Conservation (phyloP, 108 stramenopile genomes). For the Cyclostephanos tholiformis region DNA sequence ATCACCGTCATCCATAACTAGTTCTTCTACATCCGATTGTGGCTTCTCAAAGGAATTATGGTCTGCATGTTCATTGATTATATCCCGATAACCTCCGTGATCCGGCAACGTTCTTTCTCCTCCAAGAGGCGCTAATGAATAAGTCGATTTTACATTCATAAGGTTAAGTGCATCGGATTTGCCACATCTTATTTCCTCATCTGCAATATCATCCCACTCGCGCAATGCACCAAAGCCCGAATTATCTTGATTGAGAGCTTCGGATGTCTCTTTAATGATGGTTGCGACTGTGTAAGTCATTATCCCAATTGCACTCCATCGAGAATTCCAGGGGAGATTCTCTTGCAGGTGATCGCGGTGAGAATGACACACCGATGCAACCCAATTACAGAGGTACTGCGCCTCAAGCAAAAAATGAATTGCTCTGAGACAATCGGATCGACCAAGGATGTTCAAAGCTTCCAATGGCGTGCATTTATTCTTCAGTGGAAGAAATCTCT, state of each 20-base stretch:
- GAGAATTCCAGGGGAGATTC: constrained; percentile 51
- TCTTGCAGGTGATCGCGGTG: constrained; percentile 48
- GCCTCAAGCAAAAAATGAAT: constrained; percentile 78
- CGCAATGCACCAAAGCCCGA: constrained; percentile 6
- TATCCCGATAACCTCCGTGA: background rate
- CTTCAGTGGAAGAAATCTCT: constrained; percentile 54
- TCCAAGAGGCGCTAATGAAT: constrained; percentile 7
- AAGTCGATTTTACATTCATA: constrained; percentile 23
- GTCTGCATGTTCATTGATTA: background rate
- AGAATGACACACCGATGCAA: constrained; percentile 63
- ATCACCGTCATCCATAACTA: background rate
- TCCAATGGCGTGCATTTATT: constrained; percentile 59
- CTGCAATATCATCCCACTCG: constrained; percentile 54
- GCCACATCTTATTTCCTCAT: constrained; percentile 50
- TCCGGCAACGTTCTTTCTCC: constrained; percentile 4
- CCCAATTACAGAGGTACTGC: constrained; percentile 76
- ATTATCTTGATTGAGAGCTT: constrained; percentile 6
- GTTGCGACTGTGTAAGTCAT: constrained; percentile 60
- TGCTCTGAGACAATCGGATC: constrained; percentile 83
- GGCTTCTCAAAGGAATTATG: background rate
- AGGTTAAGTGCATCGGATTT: constrained; percentile 50
- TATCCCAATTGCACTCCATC: constrained; percentile 68
- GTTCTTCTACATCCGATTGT: background rate
- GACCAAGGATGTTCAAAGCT: constrained; percentile 75
- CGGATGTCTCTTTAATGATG: constrained; percentile 55